phyloP scores from a whole-genome alignment of 345 rosid genomes.

The Hypericum androsaemum region DNA sequence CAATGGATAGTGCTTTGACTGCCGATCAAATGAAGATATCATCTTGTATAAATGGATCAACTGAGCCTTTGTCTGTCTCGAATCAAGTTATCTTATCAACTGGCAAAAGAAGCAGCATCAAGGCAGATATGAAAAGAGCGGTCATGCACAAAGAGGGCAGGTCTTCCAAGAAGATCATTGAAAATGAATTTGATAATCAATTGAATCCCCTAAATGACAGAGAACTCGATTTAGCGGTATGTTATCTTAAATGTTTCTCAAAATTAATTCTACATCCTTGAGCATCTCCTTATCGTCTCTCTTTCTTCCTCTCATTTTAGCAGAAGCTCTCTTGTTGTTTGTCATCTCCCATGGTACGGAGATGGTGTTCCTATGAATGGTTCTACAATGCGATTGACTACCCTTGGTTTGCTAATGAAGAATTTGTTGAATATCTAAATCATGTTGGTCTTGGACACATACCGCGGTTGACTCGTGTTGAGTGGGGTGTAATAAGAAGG shows the following conservation, averaged over 20 bases:
- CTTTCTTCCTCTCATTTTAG: conserved; percentile 11
- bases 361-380: conserved; percentile 30
- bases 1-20: conserved; percentile 30
- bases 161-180: conserved; percentile 31
- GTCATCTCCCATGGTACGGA: conserved; percentile 15
- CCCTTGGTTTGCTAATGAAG: conserved; percentile 29
- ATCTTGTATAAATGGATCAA: conserved; percentile 26
- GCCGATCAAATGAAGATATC: conserved; percentile 33
- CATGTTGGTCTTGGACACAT: conserved; percentile 29
- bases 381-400: conserved; percentile 28
- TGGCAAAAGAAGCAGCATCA: conserved; percentile 53
- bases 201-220: conserved; percentile 28
- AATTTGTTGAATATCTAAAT: conserved; percentile 28
- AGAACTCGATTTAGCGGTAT: conserved; percentile 31
- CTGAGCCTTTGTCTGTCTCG: conserved; percentile 34
- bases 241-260: conserved; percentile 11
- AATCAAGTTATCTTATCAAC: conserved; percentile 27
- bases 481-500: conserved; percentile 31
- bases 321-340: conserved; percentile 16
- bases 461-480: conserved; percentile 22
- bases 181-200: conserved; percentile 30
- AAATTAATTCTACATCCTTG: background rate
- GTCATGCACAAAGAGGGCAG: conserved; percentile 27
- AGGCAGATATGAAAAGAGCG: conserved; percentile 41
- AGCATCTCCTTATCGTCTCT: background rate